Evolutionary conservation across 257 asterid species (phyloP).

Genomic region (Solanum etuberosum): DNA sequence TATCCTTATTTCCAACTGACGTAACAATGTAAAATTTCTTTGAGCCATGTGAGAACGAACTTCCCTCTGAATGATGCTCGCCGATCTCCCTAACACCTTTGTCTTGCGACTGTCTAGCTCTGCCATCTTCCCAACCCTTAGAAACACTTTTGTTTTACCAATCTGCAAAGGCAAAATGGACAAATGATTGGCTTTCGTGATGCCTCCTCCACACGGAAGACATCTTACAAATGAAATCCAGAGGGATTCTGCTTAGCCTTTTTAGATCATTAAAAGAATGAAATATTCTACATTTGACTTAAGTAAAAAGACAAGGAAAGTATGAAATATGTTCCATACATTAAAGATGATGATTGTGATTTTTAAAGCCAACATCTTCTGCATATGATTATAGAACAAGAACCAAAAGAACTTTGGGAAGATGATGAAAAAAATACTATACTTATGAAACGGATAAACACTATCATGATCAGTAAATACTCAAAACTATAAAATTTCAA

Average conservation of each 20-base stretch:
- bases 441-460: neutral
- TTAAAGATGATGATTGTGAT: neutral
- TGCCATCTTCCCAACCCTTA: slow-evolving; percentile 98
- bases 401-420: neutral
- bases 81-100: slow-evolving; percentile 86
- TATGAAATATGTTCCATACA: neutral
- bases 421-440: neutral
- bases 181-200: neutral
- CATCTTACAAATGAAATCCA: neutral
- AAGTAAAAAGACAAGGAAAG: neutral
- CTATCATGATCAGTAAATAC: neutral
- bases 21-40: slow-evolving; percentile 49
- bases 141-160: slow-evolving; percentile 90
- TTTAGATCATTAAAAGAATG: neutral
- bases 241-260: neutral
- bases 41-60: slow-evolving; percentile 69
- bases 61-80: slow-evolving; percentile 86
- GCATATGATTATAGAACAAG: neutral
- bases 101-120: slow-evolving; percentile 88
- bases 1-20: slow-evolving; percentile 46
- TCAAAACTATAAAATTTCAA: neutral
- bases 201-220: neutral
- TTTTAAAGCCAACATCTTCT: neutral
- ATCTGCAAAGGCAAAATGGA: slow-evolving; percentile 40
- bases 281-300: neutral